Conservation (phyloP, 108 stramenopile genomes). For the Stephanodiscus triporus region DNA sequence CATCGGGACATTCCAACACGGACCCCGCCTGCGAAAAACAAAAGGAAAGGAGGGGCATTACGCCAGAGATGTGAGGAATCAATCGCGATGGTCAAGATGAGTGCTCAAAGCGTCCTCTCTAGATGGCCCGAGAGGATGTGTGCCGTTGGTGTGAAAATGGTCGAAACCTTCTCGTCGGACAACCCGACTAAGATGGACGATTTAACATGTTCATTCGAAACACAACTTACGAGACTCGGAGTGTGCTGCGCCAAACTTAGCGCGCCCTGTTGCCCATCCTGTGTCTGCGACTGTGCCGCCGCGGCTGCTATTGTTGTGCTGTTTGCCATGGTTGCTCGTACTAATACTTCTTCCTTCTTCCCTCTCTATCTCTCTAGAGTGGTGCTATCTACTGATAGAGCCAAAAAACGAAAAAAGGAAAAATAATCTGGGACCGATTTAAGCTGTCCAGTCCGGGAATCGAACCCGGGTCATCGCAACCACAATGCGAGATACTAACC, state of each 20-base stretch:
- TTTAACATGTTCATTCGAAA: background rate
- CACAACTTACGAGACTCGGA: constrained; percentile 7
- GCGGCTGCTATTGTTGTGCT: background rate
- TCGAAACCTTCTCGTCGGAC: too few species aligned
- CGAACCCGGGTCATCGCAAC: constrained; percentile 58
- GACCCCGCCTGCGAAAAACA: constrained; percentile 62
- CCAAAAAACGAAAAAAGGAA: too few species aligned
- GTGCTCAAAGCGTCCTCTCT: too few species aligned
- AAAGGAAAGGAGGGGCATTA: background rate
- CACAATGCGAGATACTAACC: constrained; percentile 58
- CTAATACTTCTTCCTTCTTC: too few species aligned
- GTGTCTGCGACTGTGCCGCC: background rate
- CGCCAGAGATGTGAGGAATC: too few species aligned
- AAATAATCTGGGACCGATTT: too few species aligned
- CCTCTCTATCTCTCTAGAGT: too few species aligned
- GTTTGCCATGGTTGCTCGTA: constrained; percentile 1
- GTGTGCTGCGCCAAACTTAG: constrained; percentile 3
- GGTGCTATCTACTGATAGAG: too few species aligned
- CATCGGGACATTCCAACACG: constrained; percentile 76
- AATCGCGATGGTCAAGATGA: background rate
- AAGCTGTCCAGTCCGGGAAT: constrained; percentile 54
- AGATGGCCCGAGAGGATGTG: too few species aligned
- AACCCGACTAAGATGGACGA: too few species aligned
- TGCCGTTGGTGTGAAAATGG: too few species aligned
- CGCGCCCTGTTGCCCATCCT: background rate